Percentiles rank a stretch among this genome's conserved stretches.
phyloP scores from a whole-genome alignment of 441 rosid species.

The Kokia cookei region DNA sequence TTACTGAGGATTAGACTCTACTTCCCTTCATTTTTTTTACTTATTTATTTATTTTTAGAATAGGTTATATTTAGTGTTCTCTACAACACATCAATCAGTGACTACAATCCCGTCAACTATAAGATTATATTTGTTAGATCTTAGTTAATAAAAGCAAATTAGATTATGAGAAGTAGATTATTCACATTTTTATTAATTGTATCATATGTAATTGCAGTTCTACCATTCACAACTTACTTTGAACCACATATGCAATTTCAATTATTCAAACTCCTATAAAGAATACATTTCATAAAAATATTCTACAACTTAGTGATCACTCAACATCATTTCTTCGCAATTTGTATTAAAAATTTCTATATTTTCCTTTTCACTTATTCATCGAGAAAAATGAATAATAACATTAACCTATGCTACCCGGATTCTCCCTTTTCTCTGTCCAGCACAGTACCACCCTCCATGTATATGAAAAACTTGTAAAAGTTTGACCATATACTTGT shows the following conservation, averaged over 20 bases:
- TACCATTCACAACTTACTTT: not conserved
- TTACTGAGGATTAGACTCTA: too few relatives aligned
- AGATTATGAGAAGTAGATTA: too few relatives aligned
- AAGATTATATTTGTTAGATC: too few relatives aligned
- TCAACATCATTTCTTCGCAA: not conserved
- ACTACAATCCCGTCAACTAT: too few relatives aligned
- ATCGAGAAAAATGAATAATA: not conserved
- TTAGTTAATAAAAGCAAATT: too few relatives aligned
- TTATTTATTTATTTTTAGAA: too few relatives aligned
- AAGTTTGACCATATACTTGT: not conserved
- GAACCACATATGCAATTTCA: conserved; percentile 5
- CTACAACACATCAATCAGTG: too few relatives aligned
- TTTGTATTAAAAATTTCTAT: conserved; percentile 15
- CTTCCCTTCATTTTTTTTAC: too few relatives aligned
- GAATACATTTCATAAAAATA: conserved; percentile 14
- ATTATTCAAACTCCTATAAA: conserved; percentile 11
- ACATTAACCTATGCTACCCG: not conserved
- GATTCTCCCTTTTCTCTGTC: not conserved
- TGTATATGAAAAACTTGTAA: not conserved
- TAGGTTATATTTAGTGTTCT: too few relatives aligned
- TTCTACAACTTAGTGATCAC: not conserved
- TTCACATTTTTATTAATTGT: too few relatives aligned
- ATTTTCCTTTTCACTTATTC: conserved; percentile 3
- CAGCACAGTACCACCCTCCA: not conserved
- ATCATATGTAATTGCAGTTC: not conserved